A percentile compares a stretch with the other conserved stretches of the same genome.
Conservation (phyloP, 2,329 filamentous ascomycete species). For the Diaporthe australafricana region DNA sequence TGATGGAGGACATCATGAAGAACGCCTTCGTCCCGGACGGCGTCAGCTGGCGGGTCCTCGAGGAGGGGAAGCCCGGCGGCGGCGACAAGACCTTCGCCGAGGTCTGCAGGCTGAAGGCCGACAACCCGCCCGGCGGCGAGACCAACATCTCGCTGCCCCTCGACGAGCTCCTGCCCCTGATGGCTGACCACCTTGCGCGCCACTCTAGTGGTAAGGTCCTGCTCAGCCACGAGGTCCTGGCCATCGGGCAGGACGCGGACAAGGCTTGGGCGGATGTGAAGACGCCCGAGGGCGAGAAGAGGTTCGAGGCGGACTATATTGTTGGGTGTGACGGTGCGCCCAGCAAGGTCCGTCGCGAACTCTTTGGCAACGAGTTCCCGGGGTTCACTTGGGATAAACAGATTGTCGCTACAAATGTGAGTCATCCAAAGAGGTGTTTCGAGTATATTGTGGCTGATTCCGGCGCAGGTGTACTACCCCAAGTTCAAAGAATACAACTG, state of each 20-base stretch:
- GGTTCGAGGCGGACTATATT: conserved; percentile 54
- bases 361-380: conserved; percentile 56
- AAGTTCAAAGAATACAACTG: conserved; percentile 57
- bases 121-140: conserved; percentile 36
- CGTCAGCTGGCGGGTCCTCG: conserved; percentile 43
- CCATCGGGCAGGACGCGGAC: conserved; percentile 48
- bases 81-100: conserved; percentile 36
- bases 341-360: conserved; percentile 51
- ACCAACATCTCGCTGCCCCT: conserved; percentile 57
- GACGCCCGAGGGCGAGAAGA: conserved; percentile 40
- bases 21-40: conserved; percentile 42
- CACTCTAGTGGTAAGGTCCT: conserved; percentile 49
- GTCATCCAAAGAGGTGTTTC: not conserved
- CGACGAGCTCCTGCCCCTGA: conserved; percentile 53
- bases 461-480: conserved; percentile 52
- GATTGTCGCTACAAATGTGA: conserved; percentile 63
- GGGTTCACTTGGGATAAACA: conserved; percentile 62
- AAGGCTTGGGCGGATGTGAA: conserved; percentile 48
- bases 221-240: conserved; percentile 53
- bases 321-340: conserved; percentile 59
- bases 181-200: conserved; percentile 51
- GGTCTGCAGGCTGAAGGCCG: conserved; percentile 36
- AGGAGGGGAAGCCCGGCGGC: conserved; percentile 25
- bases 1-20: conserved; percentile 45
- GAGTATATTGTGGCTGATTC: too few relatives aligned